These are phyloP conservation scores for Orbilia blumenaviensis DNA, from an alignment of 2,329 filamentous ascomycete genomes.

Conservation along the genomic window DNA sequence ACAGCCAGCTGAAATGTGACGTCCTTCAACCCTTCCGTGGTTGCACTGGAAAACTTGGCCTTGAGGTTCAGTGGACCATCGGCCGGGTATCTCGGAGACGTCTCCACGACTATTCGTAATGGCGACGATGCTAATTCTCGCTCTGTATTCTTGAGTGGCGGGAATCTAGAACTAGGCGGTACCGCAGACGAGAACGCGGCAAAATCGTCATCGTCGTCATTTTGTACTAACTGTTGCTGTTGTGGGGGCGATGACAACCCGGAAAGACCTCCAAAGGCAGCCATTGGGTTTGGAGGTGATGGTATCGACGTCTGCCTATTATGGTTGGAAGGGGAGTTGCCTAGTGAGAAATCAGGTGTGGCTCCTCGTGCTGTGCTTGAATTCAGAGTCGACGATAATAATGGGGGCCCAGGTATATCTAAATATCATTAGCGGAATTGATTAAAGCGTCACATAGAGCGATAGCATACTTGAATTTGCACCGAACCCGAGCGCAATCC, in stretches of 20 bases:
- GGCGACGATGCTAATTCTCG: slow-evolving; percentile 74
- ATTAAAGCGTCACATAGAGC: neutral
- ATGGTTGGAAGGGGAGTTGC: slow-evolving; percentile 49
- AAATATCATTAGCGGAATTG: slow-evolving; percentile 55
- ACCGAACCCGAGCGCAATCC: slow-evolving; percentile 83
- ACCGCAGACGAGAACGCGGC: slow-evolving; percentile 93
- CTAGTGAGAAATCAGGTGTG: slow-evolving; percentile 54
- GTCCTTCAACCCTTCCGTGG: slow-evolving; percentile 74
- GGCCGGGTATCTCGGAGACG: slow-evolving; percentile 68
- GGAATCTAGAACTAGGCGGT: slow-evolving; percentile 67
- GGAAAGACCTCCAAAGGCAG: slow-evolving; percentile 65
- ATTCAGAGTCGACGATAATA: slow-evolving; percentile 72
- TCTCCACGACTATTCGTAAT: slow-evolving; percentile 76
- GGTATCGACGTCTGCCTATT: slow-evolving; percentile 52
- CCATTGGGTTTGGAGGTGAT: slow-evolving; percentile 62
- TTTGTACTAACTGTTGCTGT: slow-evolving; percentile 57
- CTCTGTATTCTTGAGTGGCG: slow-evolving; percentile 70
- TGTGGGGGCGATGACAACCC: slow-evolving; percentile 64
- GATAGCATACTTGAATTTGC: slow-evolving; percentile 71
- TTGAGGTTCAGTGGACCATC: slow-evolving; percentile 72
- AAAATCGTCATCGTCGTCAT: slow-evolving; percentile 78
- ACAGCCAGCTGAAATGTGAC: slow-evolving; percentile 92
- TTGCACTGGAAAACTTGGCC: slow-evolving; percentile 85
- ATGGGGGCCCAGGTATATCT: slow-evolving; percentile 72
- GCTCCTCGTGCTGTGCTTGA: slow-evolving; percentile 66